Evolutionary conservation across 2,329 filamentous ascomycete species (phyloP).

Genomic region (Colletotrichum orbiculare): DNA sequence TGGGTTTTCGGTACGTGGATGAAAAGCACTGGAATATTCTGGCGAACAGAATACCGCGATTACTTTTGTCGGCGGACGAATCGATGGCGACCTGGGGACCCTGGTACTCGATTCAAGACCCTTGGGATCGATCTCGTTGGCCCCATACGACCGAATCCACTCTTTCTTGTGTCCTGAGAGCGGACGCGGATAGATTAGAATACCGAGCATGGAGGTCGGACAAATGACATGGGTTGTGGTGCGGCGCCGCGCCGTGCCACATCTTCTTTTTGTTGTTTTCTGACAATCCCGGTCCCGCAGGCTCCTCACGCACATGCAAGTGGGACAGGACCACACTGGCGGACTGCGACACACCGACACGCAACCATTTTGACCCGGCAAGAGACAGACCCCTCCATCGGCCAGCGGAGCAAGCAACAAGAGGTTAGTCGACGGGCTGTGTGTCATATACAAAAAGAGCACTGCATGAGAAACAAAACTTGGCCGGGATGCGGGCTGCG

Average conservation of each 20-base stretch:
- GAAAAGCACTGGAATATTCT: constrained; percentile 23
- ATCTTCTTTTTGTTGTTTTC: too few species aligned
- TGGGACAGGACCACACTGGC: too few species aligned
- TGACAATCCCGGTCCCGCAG: not conserved
- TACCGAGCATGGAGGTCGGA: constrained; percentile 24
- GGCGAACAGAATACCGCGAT: not conserved
- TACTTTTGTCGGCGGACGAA: not conserved
- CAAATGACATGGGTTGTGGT: constrained; percentile 3
- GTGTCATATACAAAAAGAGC: too few species aligned
- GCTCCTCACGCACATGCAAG: not conserved
- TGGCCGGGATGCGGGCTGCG: too few species aligned
- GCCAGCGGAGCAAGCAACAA: too few species aligned
- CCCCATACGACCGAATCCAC: not conserved
- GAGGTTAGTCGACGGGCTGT: too few species aligned
- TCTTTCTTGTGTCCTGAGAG: constrained; percentile 12
- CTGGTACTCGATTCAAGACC: constrained; percentile 11
- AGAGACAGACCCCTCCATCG: too few species aligned
- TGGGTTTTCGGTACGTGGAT: not conserved
- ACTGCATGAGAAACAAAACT: too few species aligned
- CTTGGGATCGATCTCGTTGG: constrained; percentile 26
- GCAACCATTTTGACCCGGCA: too few species aligned
- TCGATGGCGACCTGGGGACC: constrained; percentile 3
- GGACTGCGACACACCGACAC: too few species aligned
- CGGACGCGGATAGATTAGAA: constrained; percentile 35
- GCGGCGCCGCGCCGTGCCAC: not conserved